Evolutionary conservation across 2,329 filamentous ascomycete genomes (phyloP).

Genomic region (Colletotrichum tropicicola): DNA sequence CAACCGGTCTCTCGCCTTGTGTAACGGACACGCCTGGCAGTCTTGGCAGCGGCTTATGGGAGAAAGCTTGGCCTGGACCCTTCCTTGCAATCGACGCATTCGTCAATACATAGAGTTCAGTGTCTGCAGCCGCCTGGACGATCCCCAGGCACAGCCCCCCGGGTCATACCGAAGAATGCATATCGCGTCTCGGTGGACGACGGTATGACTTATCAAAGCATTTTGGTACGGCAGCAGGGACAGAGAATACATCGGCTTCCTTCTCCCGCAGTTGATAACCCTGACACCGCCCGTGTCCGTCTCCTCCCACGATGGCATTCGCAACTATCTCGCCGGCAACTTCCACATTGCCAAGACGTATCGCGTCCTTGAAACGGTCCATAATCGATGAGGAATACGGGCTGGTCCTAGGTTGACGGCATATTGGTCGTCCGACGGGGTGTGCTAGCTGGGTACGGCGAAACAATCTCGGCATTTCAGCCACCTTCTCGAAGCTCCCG

Average conservation of each 20-base stretch:
- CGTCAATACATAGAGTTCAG: background rate
- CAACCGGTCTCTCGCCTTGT: background rate
- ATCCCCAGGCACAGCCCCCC: conserved; percentile 6
- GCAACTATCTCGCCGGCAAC: background rate
- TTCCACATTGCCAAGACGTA: background rate
- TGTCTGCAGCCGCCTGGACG: background rate
- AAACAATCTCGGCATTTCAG: no score
- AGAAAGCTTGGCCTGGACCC: background rate
- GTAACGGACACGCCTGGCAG: background rate
- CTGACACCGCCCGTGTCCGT: background rate
- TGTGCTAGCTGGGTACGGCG: no score
- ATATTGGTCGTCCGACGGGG: no score
- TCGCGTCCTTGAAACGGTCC: background rate
- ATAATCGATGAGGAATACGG: no score
- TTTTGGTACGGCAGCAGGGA: background rate
- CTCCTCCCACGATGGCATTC: background rate
- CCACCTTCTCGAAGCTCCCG: background rate
- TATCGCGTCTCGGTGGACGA: background rate
- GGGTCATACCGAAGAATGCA: conserved; percentile 13
- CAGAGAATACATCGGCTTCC: no score
- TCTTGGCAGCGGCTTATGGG: background rate
- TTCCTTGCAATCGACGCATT: background rate
- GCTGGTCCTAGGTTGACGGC: no score
- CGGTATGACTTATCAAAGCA: background rate
- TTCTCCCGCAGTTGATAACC: background rate